These are phyloP conservation scores for Mycena vulgaris DNA, from an alignment of 768 basidiomycete species.

Conservation along the genomic window DNA sequence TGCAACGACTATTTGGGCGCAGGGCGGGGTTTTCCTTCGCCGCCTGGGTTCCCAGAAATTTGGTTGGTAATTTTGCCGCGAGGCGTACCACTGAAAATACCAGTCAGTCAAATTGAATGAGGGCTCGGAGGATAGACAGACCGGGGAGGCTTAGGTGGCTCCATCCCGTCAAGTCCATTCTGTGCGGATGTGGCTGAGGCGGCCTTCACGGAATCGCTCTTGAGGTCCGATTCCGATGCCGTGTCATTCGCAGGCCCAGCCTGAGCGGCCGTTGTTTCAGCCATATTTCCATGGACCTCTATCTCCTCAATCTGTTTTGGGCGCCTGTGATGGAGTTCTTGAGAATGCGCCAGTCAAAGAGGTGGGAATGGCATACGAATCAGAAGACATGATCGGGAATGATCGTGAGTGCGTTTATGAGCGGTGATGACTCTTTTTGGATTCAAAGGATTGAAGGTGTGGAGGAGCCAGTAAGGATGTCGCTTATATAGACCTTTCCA, in stretches of 20 bases:
- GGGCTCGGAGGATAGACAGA: not conserved
- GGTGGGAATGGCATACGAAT: conserved; percentile 22
- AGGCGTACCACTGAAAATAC: conserved; percentile 18
- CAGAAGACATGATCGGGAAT: conserved; percentile 31
- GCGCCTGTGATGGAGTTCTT: conserved; percentile 19
- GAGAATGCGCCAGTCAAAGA: not conserved
- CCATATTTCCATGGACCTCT: not conserved
- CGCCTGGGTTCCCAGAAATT: conserved; percentile 3
- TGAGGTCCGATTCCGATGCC: not conserved
- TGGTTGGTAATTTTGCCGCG: conserved; percentile 30
- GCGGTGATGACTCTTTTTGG: conserved; percentile 2
- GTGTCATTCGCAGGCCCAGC: not conserved
- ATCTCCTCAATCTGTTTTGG: conserved; percentile 15
- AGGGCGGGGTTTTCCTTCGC: not conserved
- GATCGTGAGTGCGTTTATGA: not conserved
- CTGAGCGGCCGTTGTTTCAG: not conserved
- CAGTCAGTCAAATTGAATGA: not conserved
- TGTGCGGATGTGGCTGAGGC: not conserved
- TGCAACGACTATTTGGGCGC: not conserved
- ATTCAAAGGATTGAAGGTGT: not conserved
- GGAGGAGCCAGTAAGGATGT: not conserved
- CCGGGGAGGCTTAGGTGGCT: conserved; percentile 24
- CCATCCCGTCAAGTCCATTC: conserved; percentile 10
- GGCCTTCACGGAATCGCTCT: not conserved
- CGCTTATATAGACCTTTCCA: conserved; percentile 29